A percentile compares a stretch with the other conserved stretches of the same genome.
These are phyloP conservation scores for Nannizziopsis arthrosporioides DNA, from an alignment of 2,329 filamentous ascomycete genomes.

Conservation along the genomic window DNA sequence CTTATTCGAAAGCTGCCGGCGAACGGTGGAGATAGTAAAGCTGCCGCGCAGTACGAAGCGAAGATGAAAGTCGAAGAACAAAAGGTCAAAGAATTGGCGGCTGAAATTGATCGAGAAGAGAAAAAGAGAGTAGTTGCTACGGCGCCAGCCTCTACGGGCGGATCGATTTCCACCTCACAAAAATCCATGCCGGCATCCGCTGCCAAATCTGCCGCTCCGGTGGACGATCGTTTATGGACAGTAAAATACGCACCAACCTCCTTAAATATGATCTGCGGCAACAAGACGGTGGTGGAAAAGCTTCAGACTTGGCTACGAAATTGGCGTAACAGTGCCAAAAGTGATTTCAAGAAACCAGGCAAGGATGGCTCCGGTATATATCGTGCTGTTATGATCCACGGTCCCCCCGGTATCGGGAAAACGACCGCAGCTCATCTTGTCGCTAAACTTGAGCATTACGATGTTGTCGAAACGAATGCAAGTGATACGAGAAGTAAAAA, in stretches of 20 bases:
- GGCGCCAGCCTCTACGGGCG: conserved; percentile 37
- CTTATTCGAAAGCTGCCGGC: conserved; percentile 71
- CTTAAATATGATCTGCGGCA: conserved; percentile 83
- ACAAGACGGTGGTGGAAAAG: conserved; percentile 80
- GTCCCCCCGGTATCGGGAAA: conserved; percentile 92
- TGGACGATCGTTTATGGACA: conserved; percentile 68
- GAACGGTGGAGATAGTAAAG: conserved; percentile 76
- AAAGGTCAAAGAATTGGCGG: conserved; percentile 67
- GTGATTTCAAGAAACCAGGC: conserved; percentile 69
- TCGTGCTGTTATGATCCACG: conserved; percentile 88
- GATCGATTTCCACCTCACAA: conserved; percentile 11
- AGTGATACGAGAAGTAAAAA: conserved; percentile 95
- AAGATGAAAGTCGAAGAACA: conserved; percentile 78
- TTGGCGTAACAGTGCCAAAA: conserved; percentile 68
- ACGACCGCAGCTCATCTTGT: conserved; percentile 93
- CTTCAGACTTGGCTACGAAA: conserved; percentile 76
- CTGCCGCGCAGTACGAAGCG: conserved; percentile 70
- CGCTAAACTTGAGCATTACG: conserved; percentile 83
- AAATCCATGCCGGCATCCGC: conserved; percentile 25
- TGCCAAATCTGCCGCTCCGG: conserved; percentile 20
- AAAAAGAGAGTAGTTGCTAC: conserved; percentile 40
- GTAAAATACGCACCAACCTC: conserved; percentile 86
- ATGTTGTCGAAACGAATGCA: conserved; percentile 88
- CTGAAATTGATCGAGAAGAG: conserved; percentile 77
- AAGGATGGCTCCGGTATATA: conserved; percentile 72